A percentile compares a stretch with the other conserved stretches of the same genome.
Evolutionary conservation across 1,284 basidiomycete species (phyloP).

Genomic region (Agroathelia rolfsii): DNA sequence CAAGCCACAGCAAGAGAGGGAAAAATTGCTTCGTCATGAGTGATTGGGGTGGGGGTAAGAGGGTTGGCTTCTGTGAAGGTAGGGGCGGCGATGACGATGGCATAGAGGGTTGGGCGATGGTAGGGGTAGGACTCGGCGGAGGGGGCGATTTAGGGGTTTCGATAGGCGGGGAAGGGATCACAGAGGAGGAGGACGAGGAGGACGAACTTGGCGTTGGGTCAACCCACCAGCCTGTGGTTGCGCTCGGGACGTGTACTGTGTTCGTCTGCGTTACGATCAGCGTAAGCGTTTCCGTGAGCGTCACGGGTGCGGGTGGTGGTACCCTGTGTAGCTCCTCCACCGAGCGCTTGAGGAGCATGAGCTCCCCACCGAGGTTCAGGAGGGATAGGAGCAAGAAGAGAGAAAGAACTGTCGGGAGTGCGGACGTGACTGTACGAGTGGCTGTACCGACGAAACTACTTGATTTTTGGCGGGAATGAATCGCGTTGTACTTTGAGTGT

Average conservation of each 20-base stretch:
- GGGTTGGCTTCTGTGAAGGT: slow-evolving; percentile 14
- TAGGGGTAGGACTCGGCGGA: too few relatives aligned
- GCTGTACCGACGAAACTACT: slow-evolving; percentile 11
- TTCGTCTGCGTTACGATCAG: too few relatives aligned
- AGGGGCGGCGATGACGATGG: not conserved
- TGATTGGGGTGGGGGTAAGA: slow-evolving; percentile 13
- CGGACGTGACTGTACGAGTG: slow-evolving; percentile 19
- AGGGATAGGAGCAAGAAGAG: slow-evolving; percentile 26
- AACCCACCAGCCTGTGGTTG: too few relatives aligned
- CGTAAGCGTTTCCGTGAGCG: too few relatives aligned
- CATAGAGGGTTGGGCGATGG: too few relatives aligned
- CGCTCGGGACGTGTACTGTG: too few relatives aligned
- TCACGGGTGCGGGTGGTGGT: too few relatives aligned
- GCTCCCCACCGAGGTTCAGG: slow-evolving; percentile 23
- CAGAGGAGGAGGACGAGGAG: too few relatives aligned
- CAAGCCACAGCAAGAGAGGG: too few relatives aligned
- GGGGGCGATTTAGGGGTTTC: too few relatives aligned
- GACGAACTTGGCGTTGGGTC: too few relatives aligned
- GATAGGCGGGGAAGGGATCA: too few relatives aligned
- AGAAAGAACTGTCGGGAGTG: slow-evolving; percentile 20
- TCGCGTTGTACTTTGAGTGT: slow-evolving; percentile 25
- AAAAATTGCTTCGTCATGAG: slow-evolving; percentile 4
- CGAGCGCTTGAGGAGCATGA: slow-evolving; percentile 25
- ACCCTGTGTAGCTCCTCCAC: slow-evolving; percentile 17
- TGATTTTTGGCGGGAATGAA: not conserved